These are phyloP conservation scores for Colletotrichum tanaceti DNA, from an alignment of 2,329 filamentous ascomycete genomes.

Conservation along the genomic window DNA sequence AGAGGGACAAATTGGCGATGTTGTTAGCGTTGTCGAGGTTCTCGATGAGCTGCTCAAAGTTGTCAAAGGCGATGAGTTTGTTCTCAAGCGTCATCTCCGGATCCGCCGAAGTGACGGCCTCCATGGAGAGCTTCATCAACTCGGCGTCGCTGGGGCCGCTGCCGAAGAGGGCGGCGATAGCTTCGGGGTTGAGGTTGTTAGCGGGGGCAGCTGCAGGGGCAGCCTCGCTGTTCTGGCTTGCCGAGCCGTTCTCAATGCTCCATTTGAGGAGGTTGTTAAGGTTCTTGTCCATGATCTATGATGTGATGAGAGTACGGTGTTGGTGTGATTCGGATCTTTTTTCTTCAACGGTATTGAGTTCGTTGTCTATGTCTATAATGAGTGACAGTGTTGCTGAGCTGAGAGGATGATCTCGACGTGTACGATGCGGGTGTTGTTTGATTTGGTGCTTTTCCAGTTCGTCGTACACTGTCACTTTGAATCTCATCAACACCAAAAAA, in stretches of 20 bases:
- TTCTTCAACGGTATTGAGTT: background rate
- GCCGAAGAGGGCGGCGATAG: slow-evolving; percentile 80
- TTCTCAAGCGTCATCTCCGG: slow-evolving; percentile 76
- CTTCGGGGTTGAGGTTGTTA: slow-evolving; percentile 72
- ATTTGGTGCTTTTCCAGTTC: slow-evolving; percentile 30
- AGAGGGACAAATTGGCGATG: slow-evolving; percentile 80
- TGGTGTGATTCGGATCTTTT: background rate
- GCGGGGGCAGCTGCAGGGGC: slow-evolving; percentile 47
- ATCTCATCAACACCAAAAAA: slow-evolving; percentile 37
- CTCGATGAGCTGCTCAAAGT: slow-evolving; percentile 93
- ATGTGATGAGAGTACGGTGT: slow-evolving; percentile 7
- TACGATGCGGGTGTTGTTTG: slow-evolving; percentile 7
- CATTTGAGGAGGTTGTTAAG: slow-evolving; percentile 85
- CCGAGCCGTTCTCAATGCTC: slow-evolving; percentile 66
- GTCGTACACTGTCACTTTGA: slow-evolving; percentile 32
- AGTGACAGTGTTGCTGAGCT: background rate
- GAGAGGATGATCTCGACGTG: background rate
- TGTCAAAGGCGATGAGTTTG: slow-evolving; percentile 89
- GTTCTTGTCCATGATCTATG: slow-evolving; percentile 57
- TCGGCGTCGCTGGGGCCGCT: slow-evolving; percentile 91
- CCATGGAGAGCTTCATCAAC: slow-evolving; percentile 88
- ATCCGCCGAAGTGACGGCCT: slow-evolving; percentile 72
- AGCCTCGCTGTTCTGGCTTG: slow-evolving; percentile 45
- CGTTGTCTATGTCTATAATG: background rate
- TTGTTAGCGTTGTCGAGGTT: slow-evolving; percentile 97